A percentile compares a stretch with the other conserved stretches of the same genome.
These are phyloP conservation scores for Bacidia rubella DNA, from an alignment of 495 filamentous ascomycete genomes.

Conservation along the genomic window DNA sequence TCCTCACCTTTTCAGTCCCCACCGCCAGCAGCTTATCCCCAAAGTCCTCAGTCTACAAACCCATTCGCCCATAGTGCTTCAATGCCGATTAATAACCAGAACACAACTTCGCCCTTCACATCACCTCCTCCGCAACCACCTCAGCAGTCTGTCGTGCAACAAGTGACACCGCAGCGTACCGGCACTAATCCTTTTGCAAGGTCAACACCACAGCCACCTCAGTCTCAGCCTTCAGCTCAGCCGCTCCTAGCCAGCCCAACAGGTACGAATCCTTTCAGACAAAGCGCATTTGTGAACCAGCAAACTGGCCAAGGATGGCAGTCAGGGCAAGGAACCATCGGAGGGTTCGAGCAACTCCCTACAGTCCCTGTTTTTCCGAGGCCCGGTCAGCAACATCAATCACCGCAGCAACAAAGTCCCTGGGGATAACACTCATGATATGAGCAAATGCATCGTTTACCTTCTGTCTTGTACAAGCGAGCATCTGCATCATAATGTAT, in stretches of 20 bases:
- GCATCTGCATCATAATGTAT: neutral
- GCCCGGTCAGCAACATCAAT: constrained; percentile 38
- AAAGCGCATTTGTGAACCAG: constrained; percentile 76
- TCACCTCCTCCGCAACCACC: constrained; percentile 24
- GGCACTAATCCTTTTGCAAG: constrained; percentile 41
- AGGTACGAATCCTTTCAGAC: constrained; percentile 90
- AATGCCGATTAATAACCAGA: constrained; percentile 22
- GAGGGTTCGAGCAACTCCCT: constrained; percentile 67
- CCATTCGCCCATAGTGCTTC: constrained; percentile 56
- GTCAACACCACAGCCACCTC: constrained; percentile 26
- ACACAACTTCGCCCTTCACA: constrained; percentile 24
- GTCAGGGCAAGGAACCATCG: constrained; percentile 65
- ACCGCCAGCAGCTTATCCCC: constrained; percentile 26
- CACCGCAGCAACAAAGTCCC: constrained; percentile 12
- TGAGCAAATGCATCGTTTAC: too few species aligned
- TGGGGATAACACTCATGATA: too few species aligned
- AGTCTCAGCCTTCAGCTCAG: constrained; percentile 28
- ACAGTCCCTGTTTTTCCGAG: constrained; percentile 81
- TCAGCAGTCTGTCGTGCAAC: constrained; percentile 28
- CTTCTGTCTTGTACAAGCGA: neutral
- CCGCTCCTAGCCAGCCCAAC: constrained; percentile 57
- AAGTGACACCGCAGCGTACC: constrained; percentile 28
- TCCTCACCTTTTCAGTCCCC: constrained; percentile 24
- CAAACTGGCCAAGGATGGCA: constrained; percentile 82
- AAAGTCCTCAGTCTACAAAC: constrained; percentile 64